Base-by-base conservation (phyloP, 345 rosid species). In the Pistacia integerrima region DNA sequence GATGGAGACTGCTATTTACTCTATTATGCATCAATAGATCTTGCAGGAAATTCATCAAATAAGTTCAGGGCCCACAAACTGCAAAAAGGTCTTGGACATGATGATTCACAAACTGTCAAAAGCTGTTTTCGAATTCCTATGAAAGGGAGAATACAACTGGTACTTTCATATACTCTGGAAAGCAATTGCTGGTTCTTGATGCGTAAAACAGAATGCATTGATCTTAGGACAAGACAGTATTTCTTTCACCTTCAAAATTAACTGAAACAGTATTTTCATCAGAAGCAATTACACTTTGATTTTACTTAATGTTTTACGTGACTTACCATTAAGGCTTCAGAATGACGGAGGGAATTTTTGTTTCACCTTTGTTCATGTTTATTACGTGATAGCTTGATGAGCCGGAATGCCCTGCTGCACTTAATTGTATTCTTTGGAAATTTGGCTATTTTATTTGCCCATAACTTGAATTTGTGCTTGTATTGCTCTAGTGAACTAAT, bases 111-210 rank as follows among this genome's bases (percentile, higher is more conserved):
- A 80, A 77, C 85, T 80, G 80, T 88, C 51, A 87, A 86, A 86
- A 93, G 90, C 79, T 84, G 92, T 38, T 69, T 90, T 33, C 90
- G 93, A 69, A 83, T 93, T 60, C 98, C 98, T 55, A 87, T 93
- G 91, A 95, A 95, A 90, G 99, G 99, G 73, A 93, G 98, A 71
- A 87, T 95, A 75, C 97, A 95, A 81, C 84, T 93, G 94, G 98
- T 95, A 89, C 63, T 65, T 51, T 30, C 54, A 70, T 59, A 67
- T 64, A 81, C 74, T 76, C 52, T 62, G 22, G 25, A 76, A 70
- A 28, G 55, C 36, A 35, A 64, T 69, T 69, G 54, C 36, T 33
- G n/a, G 66, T 75, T 64, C 52, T 11, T 25, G 61, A 68, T 65
- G 46, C 69, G 51, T 54, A 68, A 44, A 18, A 64, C 38, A 69